Evolutionary conservation across 2,329 filamentous ascomycete genomes (phyloP).

Genomic region (Aspergillus chevalieri): DNA sequence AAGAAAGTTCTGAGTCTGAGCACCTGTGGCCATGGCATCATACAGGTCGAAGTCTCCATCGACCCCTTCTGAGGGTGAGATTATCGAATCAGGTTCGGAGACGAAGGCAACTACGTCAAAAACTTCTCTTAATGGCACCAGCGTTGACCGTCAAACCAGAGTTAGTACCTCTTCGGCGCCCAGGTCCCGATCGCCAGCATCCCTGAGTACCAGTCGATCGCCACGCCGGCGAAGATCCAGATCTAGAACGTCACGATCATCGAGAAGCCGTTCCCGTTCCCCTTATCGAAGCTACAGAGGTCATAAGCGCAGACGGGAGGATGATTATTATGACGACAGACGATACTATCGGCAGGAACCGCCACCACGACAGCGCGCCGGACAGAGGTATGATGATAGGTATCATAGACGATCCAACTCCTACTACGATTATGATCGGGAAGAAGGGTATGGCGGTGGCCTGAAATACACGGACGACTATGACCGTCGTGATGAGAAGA

Average conservation of each 20-base stretch:
- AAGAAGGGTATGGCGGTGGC: conserved; percentile 33
- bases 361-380: conserved; percentile 23
- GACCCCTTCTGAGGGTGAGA: conserved; percentile 83
- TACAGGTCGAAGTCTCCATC: conserved; percentile 45
- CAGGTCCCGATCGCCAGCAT: conserved; percentile 43
- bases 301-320: conserved; percentile 38
- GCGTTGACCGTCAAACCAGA: conserved; percentile 92
- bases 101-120: conserved; percentile 81
- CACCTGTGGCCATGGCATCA: conserved; percentile 39
- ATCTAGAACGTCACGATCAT: conserved; percentile 19
- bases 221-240: conserved; percentile 56
- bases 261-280: conserved; percentile 36
- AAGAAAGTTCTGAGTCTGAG: conserved; percentile 2
- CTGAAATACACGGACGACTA: conserved; percentile 49
- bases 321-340: conserved; percentile 33
- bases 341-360: conserved; percentile 24
- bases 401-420: conserved; percentile 20
- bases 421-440: conserved; percentile 50
- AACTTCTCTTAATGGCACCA: conserved; percentile 66
- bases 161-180: conserved; percentile 46
- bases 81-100: conserved; percentile 66
- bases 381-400: conserved; percentile 35
- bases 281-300: conserved; percentile 35
- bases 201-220: conserved; percentile 46
- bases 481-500: conserved; percentile 47